Evolutionary conservation across 2,329 filamentous ascomycete genomes (phyloP).

Genomic region (Cryphonectria parasitica): DNA sequence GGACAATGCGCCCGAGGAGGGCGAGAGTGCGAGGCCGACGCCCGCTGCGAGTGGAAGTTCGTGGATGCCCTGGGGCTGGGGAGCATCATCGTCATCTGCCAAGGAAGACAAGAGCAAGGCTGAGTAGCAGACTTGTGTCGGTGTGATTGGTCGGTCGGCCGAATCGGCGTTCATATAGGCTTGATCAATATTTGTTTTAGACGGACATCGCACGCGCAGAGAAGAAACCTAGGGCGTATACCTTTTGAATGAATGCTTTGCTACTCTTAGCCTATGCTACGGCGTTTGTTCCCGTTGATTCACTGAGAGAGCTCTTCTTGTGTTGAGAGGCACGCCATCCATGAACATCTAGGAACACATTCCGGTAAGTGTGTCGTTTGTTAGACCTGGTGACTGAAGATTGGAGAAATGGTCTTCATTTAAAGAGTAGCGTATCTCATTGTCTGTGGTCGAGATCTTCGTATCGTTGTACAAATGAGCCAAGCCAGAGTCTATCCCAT

Average conservation of each 20-base stretch:
- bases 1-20: slow-evolving; percentile 46
- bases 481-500: background rate
- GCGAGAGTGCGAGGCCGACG: slow-evolving; percentile 33
- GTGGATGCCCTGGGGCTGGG: slow-evolving; percentile 57
- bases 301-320: background rate
- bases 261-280: background rate
- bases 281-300: background rate
- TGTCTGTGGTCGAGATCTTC: background rate
- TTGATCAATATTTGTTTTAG: background rate
- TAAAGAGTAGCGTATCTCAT: slow-evolving; percentile 4
- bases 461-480: background rate
- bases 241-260: background rate
- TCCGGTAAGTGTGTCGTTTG: background rate
- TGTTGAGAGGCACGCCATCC: background rate
- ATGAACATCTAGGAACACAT: background rate
- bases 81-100: slow-evolving; percentile 26
- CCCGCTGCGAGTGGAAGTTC: slow-evolving; percentile 36
- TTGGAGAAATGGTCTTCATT: background rate
- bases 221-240: background rate
- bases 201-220: slow-evolving; percentile 4
- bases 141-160: background rate
- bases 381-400: background rate
- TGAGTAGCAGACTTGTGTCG: slow-evolving; percentile 20
- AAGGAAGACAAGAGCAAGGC: slow-evolving; percentile 37
- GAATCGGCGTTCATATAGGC: background rate